These are phyloP conservation scores for Cryptococcus jaspeensis DNA, from an alignment of 1,284 basidiomycete genomes.

Conservation along the genomic window DNA sequence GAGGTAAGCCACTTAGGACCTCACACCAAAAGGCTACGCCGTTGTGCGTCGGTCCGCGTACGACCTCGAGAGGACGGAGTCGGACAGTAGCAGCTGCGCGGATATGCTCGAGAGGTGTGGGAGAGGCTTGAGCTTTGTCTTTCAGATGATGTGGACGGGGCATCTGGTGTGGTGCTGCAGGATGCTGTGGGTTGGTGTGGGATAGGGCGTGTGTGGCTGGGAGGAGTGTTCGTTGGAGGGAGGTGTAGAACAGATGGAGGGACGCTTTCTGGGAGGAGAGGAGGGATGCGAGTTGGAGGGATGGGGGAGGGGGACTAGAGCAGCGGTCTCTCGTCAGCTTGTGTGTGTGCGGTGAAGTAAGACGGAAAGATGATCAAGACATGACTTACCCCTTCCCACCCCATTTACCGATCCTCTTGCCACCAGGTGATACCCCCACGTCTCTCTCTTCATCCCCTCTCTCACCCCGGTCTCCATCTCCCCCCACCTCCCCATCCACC, in stretches of 20 bases:
- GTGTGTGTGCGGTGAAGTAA: not conserved
- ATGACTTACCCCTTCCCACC: constrained; percentile 29
- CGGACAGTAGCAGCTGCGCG: constrained; percentile 6
- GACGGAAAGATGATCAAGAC: not conserved
- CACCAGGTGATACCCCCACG: constrained; percentile 41
- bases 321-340: too few relatives aligned
- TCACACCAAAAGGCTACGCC: constrained; percentile 20
- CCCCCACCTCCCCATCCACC: constrained; percentile 1
- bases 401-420: constrained; percentile 31
- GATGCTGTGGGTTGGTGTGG: not conserved
- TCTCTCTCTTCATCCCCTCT: constrained; percentile 27
- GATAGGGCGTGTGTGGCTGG: constrained; percentile 1
- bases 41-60: constrained; percentile 21
- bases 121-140: not conserved
- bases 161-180: too few relatives aligned
- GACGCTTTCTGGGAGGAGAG: constrained; percentile 25
- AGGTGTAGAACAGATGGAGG: constrained; percentile 43
- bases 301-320: constrained; percentile 19
- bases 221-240: constrained; percentile 32
- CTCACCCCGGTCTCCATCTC: constrained; percentile 2
- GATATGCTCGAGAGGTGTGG: constrained; percentile 14
- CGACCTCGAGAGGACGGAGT: not conserved
- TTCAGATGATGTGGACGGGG: not conserved
- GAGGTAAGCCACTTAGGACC: constrained; percentile 3
- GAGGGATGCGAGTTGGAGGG: constrained; percentile 14